Evolutionary conservation across 2,329 filamentous ascomycete genomes (phyloP), one percentile per base, ranked within the genome.

Genomic region (Scytalidium lignicola): DNA sequence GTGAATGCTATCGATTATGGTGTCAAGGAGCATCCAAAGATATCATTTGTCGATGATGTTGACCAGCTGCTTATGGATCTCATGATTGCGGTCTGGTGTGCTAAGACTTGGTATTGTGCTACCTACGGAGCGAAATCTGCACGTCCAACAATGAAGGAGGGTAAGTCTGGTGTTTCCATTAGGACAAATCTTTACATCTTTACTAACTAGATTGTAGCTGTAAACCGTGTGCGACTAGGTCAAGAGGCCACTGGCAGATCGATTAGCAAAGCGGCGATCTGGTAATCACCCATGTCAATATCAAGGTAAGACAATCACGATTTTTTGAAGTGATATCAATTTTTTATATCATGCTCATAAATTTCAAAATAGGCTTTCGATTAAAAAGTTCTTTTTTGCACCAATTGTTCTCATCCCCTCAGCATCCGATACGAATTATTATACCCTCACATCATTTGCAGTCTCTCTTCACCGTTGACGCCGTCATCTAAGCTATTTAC

Each of bases 61-160:
- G 47, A 50, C 39, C 29, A 13, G 20, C 29, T 46, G 10, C 12
- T 51, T 19, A 37, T 43, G 7, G 50, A 52, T 28, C 23, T 55
- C 19, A 51, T 51, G 40, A 49, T 52, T 29, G 52, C 52, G 2
- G 49, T 51, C n/a, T 54, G 52, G 52, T 54, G 49, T 39, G 46
- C 52, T 3, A 54, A 46, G 17, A 50, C 48, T 15, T 51, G 52
- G 52, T 49, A 13, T 21, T 39, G 20, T 46, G 40, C 39, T 22
- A 51, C 51, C 3, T 48, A 39, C 18, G 44, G 47, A 12, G 50
- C 20, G 9, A 52, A 41, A n/a, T 32, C 29, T 22, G 46, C 22
- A 37, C 32, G 32, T 4, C 32, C 32, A 37, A 37, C 32, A 5
- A 37, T 37, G 32, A 37, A 37, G 15, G 32, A 37, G 32, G 32